Evolutionary conservation across 768 basidiomycete species (phyloP).

Genomic region (Naganishia randhawae): DNA sequence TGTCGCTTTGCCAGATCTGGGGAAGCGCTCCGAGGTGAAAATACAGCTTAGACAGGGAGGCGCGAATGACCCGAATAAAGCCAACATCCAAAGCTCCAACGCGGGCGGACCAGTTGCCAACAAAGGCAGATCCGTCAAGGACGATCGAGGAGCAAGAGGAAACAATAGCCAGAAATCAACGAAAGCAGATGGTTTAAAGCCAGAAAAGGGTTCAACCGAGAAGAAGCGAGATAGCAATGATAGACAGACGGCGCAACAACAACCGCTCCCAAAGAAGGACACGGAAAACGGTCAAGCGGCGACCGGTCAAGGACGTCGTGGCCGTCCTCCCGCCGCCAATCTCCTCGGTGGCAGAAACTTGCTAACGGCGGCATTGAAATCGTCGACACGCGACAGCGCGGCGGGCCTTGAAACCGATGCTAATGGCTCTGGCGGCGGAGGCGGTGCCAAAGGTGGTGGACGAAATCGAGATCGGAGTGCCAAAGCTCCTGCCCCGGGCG

Average conservation of each 20-base stretch:
- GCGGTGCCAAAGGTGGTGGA: background rate
- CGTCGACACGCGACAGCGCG: constrained; percentile 1
- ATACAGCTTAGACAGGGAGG: constrained; percentile 1
- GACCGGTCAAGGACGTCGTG: background rate
- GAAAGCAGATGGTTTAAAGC: background rate
- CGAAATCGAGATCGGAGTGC: background rate
- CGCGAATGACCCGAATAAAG: background rate
- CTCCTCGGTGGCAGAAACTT: background rate
- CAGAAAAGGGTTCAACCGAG: background rate
- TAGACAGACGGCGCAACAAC: background rate
- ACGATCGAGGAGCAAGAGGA: background rate
- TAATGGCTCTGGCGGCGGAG: too few relatives aligned
- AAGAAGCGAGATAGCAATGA: background rate
- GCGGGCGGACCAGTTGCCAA: background rate
- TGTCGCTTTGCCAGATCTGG: background rate
- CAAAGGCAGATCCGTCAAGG: background rate
- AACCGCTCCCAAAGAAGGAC: background rate
- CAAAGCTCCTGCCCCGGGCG: background rate
- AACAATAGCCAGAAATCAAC: background rate
- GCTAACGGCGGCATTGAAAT: constrained; percentile 4
- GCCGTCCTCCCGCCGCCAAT: background rate
- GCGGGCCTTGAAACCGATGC: too few relatives aligned
- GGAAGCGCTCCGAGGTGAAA: background rate
- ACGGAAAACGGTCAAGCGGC: background rate
- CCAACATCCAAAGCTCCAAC: background rate